These are phyloP conservation scores for Betula pendula DNA, from an alignment of 306 rosid genomes.

Conservation along the genomic window DNA sequence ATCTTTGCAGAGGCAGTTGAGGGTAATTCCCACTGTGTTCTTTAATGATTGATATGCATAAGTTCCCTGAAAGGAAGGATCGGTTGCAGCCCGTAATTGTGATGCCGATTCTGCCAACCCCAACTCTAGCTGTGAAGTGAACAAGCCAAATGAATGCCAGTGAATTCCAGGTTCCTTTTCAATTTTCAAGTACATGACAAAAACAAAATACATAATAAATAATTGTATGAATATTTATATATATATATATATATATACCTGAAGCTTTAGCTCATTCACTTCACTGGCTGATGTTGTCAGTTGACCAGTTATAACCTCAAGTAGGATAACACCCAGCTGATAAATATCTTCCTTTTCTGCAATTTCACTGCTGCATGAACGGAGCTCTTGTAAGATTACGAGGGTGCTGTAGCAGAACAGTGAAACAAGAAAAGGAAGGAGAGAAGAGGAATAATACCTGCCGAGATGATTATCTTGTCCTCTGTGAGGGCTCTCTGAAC, in stretches of 20 bases:
- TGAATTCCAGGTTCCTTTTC: background rate
- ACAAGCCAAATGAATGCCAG: background rate
- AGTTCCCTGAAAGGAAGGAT: conserved; percentile 57
- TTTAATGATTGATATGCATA: conserved; percentile 67
- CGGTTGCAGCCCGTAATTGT: conserved; percentile 29
- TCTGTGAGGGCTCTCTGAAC: conserved; percentile 30
- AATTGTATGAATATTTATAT: conserved; percentile 5
- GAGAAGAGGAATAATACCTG: conserved; percentile 31
- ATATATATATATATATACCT: too few species aligned
- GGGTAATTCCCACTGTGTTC: conserved; percentile 64
- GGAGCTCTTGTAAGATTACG: background rate
- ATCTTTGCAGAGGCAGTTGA: conserved; percentile 65
- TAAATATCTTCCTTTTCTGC: conserved; percentile 87
- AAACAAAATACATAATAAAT: background rate
- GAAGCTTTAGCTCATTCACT: conserved; percentile 51
- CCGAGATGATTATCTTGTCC: conserved; percentile 24
- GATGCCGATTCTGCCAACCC: conserved; percentile 57
- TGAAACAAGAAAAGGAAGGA: background rate
- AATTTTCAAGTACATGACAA: background rate
- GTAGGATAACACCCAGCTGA: conserved; percentile 75
- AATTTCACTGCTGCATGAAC: conserved; percentile 32
- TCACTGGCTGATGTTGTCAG: conserved; percentile 48
- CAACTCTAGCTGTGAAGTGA: conserved; percentile 53
- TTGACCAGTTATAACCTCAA: conserved; percentile 73
- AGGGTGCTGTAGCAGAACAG: background rate